Evolutionary conservation across 2,329 filamentous ascomycete species (phyloP), one percentile per base, ranked within the genome.

Genomic region (Diaporthe sp.): DNA sequence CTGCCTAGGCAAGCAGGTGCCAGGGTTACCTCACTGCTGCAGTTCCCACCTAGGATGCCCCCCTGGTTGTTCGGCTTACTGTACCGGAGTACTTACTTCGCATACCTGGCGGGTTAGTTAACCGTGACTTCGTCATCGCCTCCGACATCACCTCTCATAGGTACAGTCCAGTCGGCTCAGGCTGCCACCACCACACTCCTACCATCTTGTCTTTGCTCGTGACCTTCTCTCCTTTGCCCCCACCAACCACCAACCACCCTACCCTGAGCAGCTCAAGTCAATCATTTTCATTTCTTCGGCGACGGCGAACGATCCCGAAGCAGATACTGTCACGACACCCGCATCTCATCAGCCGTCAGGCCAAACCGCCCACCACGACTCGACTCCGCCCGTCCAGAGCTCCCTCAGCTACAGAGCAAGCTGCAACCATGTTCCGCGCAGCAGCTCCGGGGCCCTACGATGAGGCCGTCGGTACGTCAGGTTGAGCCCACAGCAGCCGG

Each of bases 391-490:
- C 64, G 33, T 40, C 64, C 13, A 68, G 64, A 68, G 47, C 64
- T 68, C 64, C 47, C 64, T 68, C 64, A 54, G 64, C 64, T 47
- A 25, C 47, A 82, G 81, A 68, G 68, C 76, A 82, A 7, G 78
- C 78, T n/a, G 82, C 77, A 82, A 85, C 82, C 83, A 91, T 91
- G 88, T 91, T 91, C 79, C 86, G 89, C 83, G 88, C 89, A 79
- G 88, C 89, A 82, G 87, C 89, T 79, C 84, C 84, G 76, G 87
- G 88, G 80, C 89, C 89, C 71, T 91, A 89, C 82, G 89, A 91
- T 82, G 89, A 91, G 81, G 86, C 84, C 80, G 86, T 91, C 84
- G 88, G 89, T 91, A 87, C 77, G 88, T 86, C 47, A 17, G 35
- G 76, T 17, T 22, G 22, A 50, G 30, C 7, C 19, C 52, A 50